phyloP scores from a whole-genome alignment of 1,284 basidiomycete species.

The Ganoderma meredithae region DNA sequence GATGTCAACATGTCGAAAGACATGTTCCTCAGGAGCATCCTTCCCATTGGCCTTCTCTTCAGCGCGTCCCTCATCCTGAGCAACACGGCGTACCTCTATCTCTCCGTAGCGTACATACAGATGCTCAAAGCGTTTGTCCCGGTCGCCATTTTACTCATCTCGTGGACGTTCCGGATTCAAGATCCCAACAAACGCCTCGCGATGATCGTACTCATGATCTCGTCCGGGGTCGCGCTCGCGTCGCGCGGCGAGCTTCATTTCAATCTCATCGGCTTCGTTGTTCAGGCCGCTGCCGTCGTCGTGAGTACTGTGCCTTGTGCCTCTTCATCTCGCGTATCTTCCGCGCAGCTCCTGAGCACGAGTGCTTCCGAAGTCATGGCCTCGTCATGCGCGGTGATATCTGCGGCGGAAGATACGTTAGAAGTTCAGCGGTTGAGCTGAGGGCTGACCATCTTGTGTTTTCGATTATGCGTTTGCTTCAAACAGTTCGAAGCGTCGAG shows the following conservation, averaged over 20 bases:
- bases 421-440: neutral
- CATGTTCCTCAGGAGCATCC: conserved; percentile 86
- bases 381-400: neutral
- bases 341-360: too few species aligned
- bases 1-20: conserved; percentile 88
- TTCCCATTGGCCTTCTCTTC: conserved; percentile 94
- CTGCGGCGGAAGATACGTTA: neutral
- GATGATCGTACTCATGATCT: conserved; percentile 92
- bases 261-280: conserved; percentile 87
- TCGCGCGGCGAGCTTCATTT: conserved; percentile 90
- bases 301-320: conserved; percentile 44
- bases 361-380: neutral
- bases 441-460: conserved; percentile 2
- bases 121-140: conserved; percentile 99
- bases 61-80: conserved; percentile 91
- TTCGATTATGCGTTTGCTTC: conserved; percentile 1
- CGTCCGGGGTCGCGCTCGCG: conserved; percentile 87
- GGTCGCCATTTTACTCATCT: conserved; percentile 94
- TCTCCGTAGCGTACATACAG: conserved; percentile 94
- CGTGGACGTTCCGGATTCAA: conserved; percentile 89
- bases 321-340: neutral
- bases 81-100: conserved; percentile 94
- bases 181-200: conserved; percentile 86
- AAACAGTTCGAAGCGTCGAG: conserved; percentile 86
- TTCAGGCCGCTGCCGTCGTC: conserved; percentile 82